A percentile compares a stretch with the other conserved stretches of the same genome.
Evolutionary conservation across 768 basidiomycete genomes (phyloP).

Genomic region (Hebeloma cylindrosporum): DNA sequence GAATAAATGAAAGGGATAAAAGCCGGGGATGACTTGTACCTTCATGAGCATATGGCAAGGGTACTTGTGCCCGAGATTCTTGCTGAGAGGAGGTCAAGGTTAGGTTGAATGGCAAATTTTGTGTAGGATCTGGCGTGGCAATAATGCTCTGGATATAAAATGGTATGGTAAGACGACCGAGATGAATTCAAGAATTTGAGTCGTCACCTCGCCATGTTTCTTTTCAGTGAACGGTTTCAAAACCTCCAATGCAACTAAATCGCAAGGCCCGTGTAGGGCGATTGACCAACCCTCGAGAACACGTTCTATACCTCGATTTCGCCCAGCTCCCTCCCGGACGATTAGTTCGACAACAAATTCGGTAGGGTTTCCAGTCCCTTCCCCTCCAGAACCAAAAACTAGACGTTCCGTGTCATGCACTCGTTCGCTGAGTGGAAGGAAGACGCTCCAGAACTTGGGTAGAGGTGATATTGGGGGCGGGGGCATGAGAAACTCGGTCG

Average conservation of each 20-base stretch:
- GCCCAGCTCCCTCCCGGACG: constrained; percentile 45
- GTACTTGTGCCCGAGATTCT: constrained; percentile 75
- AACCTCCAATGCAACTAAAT: constrained; percentile 49
- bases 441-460: constrained; percentile 81
- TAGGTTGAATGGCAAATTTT: constrained; percentile 85
- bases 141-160: constrained; percentile 1
- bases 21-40: constrained; percentile 40
- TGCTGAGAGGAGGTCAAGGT: constrained; percentile 81
- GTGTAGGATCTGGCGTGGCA: constrained; percentile 52
- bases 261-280: constrained; percentile 35
- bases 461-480: constrained; percentile 63
- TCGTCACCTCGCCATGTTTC: constrained; percentile 37
- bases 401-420: constrained; percentile 57
- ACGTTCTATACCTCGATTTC: constrained; percentile 57
- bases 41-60: constrained; percentile 88
- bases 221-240: constrained; percentile 47
- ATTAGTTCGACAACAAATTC: constrained; percentile 68
- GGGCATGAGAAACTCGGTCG: constrained; percentile 65
- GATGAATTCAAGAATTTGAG: background rate
- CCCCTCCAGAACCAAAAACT: constrained; percentile 55
- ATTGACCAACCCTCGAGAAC: constrained; percentile 63
- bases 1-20: constrained; percentile 2
- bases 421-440: constrained; percentile 68
- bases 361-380: constrained; percentile 42
- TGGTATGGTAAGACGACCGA: background rate